Conservation (phyloP, 108 stramenopile genomes). For the Skeletonema tropicum region DNA sequence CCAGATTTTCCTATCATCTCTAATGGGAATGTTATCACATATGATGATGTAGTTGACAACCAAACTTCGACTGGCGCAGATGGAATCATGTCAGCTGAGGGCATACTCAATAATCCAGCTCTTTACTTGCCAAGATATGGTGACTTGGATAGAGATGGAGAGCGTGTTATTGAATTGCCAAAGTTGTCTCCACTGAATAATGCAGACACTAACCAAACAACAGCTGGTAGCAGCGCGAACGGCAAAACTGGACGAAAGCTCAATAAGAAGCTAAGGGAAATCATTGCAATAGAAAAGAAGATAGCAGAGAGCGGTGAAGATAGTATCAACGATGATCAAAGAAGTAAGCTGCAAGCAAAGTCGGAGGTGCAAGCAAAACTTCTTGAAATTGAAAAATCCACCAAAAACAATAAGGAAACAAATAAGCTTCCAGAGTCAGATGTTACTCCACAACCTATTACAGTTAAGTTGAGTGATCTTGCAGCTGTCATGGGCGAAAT, state of each 20-base stretch:
- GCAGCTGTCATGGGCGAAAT: conserved; percentile 36
- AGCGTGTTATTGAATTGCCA: conserved; percentile 21
- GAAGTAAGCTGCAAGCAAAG: conserved; percentile 56
- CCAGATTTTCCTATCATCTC: conserved; percentile 71
- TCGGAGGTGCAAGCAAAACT: conserved; percentile 38
- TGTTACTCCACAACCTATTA: conserved; percentile 2
- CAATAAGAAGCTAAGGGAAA: conserved; percentile 68
- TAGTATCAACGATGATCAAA: conserved; percentile 52
- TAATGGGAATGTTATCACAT: conserved; percentile 90
- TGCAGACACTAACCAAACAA: conserved; percentile 1
- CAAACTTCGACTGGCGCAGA: conserved; percentile 72
- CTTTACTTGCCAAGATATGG: conserved; percentile 71
- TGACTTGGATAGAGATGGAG: conserved; percentile 26
- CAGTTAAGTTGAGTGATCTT: conserved; percentile 52
- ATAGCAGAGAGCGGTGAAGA: conserved; percentile 34
- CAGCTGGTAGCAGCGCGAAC: background rate
- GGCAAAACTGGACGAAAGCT: conserved; percentile 47
- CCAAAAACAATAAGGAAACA: conserved; percentile 1
- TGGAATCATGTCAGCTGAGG: conserved; percentile 95
- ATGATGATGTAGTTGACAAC: conserved; percentile 78
- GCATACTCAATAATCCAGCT: conserved; percentile 91
- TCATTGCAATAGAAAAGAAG: conserved; percentile 58
- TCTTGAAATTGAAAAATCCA: conserved; percentile 4
- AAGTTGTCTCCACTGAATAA: conserved; percentile 29
- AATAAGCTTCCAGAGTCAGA: conserved; percentile 1